Percentiles rank a stretch among this genome's conserved stretches.
Evolutionary conservation across 1,284 basidiomycete genomes (phyloP).

Genomic region (Ustilago loliicola): DNA sequence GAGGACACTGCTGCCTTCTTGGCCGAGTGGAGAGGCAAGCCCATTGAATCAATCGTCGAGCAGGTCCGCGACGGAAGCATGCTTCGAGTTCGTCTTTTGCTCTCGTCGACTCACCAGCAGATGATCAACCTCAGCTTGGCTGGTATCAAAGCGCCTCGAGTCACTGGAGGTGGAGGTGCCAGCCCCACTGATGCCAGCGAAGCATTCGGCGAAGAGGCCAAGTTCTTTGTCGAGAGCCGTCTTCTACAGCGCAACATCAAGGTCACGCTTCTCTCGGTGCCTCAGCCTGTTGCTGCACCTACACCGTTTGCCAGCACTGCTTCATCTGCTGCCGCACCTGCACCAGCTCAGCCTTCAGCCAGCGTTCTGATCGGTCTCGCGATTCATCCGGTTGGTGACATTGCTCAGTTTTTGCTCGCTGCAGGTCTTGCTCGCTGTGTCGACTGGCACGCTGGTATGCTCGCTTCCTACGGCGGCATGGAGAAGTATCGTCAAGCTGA

Average conservation of each 20-base stretch:
- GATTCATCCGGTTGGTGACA: slow-evolving; percentile 92
- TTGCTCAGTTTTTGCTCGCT: slow-evolving; percentile 87
- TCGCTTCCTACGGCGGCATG: slow-evolving; percentile 75
- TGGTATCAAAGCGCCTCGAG: slow-evolving; percentile 63
- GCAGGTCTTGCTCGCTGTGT: slow-evolving; percentile 90
- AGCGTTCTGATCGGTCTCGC: slow-evolving; percentile 89
- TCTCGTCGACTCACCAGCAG: slow-evolving; percentile 90
- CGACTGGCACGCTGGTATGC: slow-evolving; percentile 97
- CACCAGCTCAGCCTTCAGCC: slow-evolving; percentile 71
- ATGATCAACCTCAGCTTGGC: slow-evolving; percentile 76
- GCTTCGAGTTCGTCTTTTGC: slow-evolving; percentile 85
- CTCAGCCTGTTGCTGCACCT: slow-evolving; percentile 75
- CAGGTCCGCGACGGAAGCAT: slow-evolving; percentile 93
- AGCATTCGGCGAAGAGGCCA: slow-evolving; percentile 77
- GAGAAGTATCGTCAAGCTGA: slow-evolving; percentile 83
- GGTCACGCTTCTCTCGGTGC: slow-evolving; percentile 88
- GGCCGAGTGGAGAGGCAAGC: slow-evolving; percentile 88
- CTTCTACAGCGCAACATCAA: slow-evolving; percentile 89
- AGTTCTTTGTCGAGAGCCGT: slow-evolving; percentile 92
- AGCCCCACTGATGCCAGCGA: slow-evolving; percentile 54
- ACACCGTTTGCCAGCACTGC: slow-evolving; percentile 78
- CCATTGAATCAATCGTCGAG: slow-evolving; percentile 90
- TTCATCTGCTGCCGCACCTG: slow-evolving; percentile 73
- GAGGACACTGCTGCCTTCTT: slow-evolving; percentile 88
- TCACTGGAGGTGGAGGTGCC: slow-evolving; percentile 61